Conservation (phyloP, 2,329 filamentous ascomycete genomes). For the Fusarium sp. region DNA sequence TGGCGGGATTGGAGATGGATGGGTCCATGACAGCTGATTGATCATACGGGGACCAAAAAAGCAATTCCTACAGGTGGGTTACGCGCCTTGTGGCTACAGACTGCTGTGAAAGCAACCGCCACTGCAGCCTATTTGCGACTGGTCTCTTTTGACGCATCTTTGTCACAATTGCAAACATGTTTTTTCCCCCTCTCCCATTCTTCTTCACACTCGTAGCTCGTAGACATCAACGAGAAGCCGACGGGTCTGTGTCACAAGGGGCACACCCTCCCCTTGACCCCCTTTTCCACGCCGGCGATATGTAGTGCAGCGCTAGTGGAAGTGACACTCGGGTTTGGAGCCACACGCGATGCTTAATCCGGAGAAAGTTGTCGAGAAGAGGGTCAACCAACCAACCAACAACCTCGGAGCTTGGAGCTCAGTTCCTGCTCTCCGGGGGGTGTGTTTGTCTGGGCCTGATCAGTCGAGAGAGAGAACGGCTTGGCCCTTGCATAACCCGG, state of each 20-base stretch:
- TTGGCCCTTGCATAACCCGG: conserved; percentile 35
- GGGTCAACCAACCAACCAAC: not conserved
- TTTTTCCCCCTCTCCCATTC: not conserved
- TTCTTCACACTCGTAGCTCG: not conserved
- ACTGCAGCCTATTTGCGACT: conserved; percentile 10
- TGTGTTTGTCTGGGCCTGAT: conserved; percentile 14
- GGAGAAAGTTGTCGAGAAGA: conserved; percentile 12
- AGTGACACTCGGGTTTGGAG: not conserved
- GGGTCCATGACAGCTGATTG: conserved; percentile 15
- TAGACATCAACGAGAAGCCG: not conserved
- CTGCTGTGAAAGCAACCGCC: not conserved
- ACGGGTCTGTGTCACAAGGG: conserved; percentile 8
- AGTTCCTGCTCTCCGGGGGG: not conserved
- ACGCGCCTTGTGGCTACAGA: conserved; percentile 1
- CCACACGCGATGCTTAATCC: conserved; percentile 16
- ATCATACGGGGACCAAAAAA: conserved; percentile 4
- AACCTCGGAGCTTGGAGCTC: not conserved
- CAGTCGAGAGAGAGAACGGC: not conserved
- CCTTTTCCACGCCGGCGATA: conserved; percentile 6
- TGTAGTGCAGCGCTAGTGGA: conserved; percentile 5
- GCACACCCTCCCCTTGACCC: not conserved
- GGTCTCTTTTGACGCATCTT: not conserved
- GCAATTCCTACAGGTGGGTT: not conserved
- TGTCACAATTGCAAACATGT: not conserved
- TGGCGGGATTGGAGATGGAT: not conserved